phyloP scores from a whole-genome alignment of 768 basidiomycete genomes.

The Leucogyrophana mollusca region DNA sequence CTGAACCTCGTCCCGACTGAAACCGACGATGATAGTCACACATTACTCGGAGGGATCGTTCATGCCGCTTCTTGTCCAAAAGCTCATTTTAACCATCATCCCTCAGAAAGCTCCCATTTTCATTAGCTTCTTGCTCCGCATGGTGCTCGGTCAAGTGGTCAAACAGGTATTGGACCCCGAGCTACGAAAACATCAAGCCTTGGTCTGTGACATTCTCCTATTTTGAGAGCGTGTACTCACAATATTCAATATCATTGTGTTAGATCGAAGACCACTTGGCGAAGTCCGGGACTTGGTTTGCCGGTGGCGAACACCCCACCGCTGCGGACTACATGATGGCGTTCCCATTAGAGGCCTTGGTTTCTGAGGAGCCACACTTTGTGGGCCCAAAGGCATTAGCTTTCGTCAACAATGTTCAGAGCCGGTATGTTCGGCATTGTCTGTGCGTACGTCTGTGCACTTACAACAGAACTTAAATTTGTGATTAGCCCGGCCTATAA shows the following conservation, averaged over 20 bases:
- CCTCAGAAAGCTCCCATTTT: conserved; percentile 34
- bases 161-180: conserved; percentile 23
- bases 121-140: conserved; percentile 32
- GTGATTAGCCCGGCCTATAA: conserved; percentile 35
- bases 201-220: conserved; percentile 18
- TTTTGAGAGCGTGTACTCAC: background rate
- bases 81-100: conserved; percentile 29
- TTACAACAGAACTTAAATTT: too few relatives aligned
- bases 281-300: conserved; percentile 30
- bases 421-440: conserved; percentile 22
- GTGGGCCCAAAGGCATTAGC: conserved; percentile 34
- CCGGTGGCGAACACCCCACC: conserved; percentile 39
- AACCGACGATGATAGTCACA: conserved; percentile 21
- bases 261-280: conserved; percentile 39
- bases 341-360: conserved; percentile 34
- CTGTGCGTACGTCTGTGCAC: too few relatives aligned
- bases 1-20: background rate
- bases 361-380: conserved; percentile 7
- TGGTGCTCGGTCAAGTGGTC: conserved; percentile 27
- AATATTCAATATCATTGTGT: background rate
- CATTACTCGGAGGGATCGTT: conserved; percentile 43
- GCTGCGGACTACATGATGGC: conserved; percentile 46
- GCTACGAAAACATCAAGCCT: conserved; percentile 24
- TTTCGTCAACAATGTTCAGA: conserved; percentile 39
- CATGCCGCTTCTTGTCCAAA: conserved; percentile 39